Evolutionary conservation across 306 rosid species (phyloP).

Genomic region (Vicia villosa): DNA sequence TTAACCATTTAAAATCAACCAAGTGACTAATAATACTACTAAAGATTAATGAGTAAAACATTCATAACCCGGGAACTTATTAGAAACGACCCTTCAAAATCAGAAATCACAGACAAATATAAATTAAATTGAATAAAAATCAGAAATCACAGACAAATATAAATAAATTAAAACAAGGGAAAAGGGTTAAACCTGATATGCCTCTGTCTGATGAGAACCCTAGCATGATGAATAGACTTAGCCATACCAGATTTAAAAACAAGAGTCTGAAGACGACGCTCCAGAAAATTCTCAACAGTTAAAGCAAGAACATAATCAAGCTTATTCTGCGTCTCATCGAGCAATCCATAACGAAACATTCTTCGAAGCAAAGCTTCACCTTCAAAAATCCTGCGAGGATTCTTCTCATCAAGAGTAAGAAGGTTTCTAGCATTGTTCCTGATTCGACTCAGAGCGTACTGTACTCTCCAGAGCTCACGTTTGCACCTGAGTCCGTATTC

Average conservation of each 20-base stretch:
- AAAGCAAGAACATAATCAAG: slow-evolving; percentile 65
- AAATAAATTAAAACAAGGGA: background rate
- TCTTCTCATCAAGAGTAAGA: slow-evolving; percentile 62
- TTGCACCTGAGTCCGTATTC: slow-evolving; percentile 63
- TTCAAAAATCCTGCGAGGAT: slow-evolving; percentile 60
- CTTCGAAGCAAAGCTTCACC: slow-evolving; percentile 56
- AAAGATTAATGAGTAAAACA: no score
- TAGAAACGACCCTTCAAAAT: background rate
- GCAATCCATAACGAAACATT: slow-evolving; percentile 57
- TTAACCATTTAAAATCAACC: no score
- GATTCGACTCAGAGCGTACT: slow-evolving; percentile 56
- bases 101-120: no score
- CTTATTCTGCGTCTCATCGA: slow-evolving; percentile 60
- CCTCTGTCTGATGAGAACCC: slow-evolving; percentile 64
- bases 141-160: no score
- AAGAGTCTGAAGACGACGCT: slow-evolving; percentile 58
- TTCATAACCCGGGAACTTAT: background rate
- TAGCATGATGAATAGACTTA: slow-evolving; percentile 63
- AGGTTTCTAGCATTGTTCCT: slow-evolving; percentile 60
- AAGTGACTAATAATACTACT: no score
- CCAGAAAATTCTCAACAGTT: slow-evolving; percentile 63
- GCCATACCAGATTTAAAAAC: slow-evolving; percentile 67
- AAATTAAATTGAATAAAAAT: no score
- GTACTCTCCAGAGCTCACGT: slow-evolving; percentile 63
- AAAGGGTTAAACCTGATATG: slow-evolving; percentile 46